phyloP scores from a whole-genome alignment of 2,329 filamentous ascomycete genomes.

The Fusarium graminum region DNA sequence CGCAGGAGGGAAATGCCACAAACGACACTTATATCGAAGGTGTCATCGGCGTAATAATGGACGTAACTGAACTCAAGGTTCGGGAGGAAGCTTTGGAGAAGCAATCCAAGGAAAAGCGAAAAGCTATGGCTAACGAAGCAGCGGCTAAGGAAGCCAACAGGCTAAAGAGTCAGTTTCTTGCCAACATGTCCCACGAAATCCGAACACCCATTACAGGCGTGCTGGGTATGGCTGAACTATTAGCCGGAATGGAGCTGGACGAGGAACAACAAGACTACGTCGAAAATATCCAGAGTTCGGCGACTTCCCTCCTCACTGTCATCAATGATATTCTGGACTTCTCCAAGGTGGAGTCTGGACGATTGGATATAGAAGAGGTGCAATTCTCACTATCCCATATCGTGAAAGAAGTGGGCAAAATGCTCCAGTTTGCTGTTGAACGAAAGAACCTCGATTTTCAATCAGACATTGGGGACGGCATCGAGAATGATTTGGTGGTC shows the following conservation, averaged over 20 bases:
- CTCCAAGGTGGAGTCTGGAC: slow-evolving; percentile 85
- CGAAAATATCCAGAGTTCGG: slow-evolving; percentile 82
- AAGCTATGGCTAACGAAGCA: slow-evolving; percentile 78
- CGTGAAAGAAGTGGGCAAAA: slow-evolving; percentile 84
- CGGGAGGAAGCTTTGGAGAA: slow-evolving; percentile 64
- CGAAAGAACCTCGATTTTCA: slow-evolving; percentile 82
- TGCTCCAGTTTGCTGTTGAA: slow-evolving; percentile 87
- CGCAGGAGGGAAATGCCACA: slow-evolving; percentile 62
- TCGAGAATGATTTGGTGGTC: slow-evolving; percentile 78
- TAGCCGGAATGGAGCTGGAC: slow-evolving; percentile 75
- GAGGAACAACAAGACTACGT: slow-evolving; percentile 81
- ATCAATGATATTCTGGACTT: slow-evolving; percentile 95
- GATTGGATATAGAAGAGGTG: slow-evolving; percentile 82
- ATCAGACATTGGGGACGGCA: slow-evolving; percentile 72
- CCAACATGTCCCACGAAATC: slow-evolving; percentile 87
- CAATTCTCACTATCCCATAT: slow-evolving; percentile 82
- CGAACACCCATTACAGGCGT: slow-evolving; percentile 84
- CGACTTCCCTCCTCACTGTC: slow-evolving; percentile 84
- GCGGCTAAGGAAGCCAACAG: slow-evolving; percentile 85
- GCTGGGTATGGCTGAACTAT: slow-evolving; percentile 82
- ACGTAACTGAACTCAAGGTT: slow-evolving; percentile 77
- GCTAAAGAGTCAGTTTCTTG: slow-evolving; percentile 83
- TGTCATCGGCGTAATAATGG: slow-evolving; percentile 83
- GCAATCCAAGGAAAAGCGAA: slow-evolving; percentile 76
- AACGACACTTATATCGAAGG: slow-evolving; percentile 71